Conservation (phyloP, 805 yeast genomes). For the Ogataea salicorniae region DNA sequence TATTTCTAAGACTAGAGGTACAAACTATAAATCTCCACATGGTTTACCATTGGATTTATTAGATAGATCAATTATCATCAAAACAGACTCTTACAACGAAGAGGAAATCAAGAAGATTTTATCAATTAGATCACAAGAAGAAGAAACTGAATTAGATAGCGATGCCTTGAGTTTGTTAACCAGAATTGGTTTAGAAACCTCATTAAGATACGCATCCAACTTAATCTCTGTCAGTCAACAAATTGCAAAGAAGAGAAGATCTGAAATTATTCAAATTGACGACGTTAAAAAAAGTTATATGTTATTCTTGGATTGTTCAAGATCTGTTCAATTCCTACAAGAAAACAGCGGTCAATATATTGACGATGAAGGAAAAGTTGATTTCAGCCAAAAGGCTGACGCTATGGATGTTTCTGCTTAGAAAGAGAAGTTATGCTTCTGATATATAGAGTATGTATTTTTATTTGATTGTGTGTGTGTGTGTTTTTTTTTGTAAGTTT, state of each 20-base stretch:
- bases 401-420: constrained; percentile 34
- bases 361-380: constrained; percentile 73
- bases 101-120: constrained; percentile 81
- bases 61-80: constrained; percentile 85
- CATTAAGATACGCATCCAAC: constrained; percentile 89
- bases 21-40: constrained; percentile 87
- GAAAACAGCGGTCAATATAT: constrained; percentile 50
- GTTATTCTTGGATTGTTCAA: constrained; percentile 78
- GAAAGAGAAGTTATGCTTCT: neutral
- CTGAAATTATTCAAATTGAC: constrained; percentile 52
- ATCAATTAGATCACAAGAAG: constrained; percentile 75
- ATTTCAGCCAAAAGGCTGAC: constrained; percentile 36
- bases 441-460: neutral
- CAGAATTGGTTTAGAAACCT: constrained; percentile 64
- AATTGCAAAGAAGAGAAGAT: constrained; percentile 70
- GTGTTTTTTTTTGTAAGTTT: neutral
- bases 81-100: constrained; percentile 82
- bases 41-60: constrained; percentile 95
- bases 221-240: constrained; percentile 87
- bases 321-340: constrained; percentile 70
- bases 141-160: constrained; percentile 55
- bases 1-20: constrained; percentile 84
- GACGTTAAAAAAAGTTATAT: constrained; percentile 83
- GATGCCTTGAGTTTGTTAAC: constrained; percentile 78
- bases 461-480: neutral